Percentiles rank a stretch among this genome's conserved stretches.
phyloP scores from a whole-genome alignment of 176 grass and related monocot genomes.

The Oropetium thomaeum region DNA sequence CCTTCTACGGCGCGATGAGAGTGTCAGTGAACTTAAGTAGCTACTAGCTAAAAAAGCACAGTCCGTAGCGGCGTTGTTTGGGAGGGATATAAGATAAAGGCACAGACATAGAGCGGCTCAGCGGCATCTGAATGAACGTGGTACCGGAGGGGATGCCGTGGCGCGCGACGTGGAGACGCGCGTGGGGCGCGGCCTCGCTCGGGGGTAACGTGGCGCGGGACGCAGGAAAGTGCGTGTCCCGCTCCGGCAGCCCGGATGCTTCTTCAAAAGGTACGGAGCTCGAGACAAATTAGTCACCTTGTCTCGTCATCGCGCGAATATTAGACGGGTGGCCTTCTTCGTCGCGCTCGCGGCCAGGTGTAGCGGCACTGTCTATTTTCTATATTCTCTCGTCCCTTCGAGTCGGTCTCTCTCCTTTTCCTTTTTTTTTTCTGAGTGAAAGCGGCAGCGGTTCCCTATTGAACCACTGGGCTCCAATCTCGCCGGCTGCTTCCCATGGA shows the following conservation, averaged over 20 bases:
- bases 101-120: constrained; percentile 29
- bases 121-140: constrained; percentile 19
- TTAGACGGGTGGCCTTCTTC: background rate
- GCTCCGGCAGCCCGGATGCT: constrained; percentile 14
- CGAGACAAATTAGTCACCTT: background rate
- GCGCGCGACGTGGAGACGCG: constrained; percentile 44
- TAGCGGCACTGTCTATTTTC: background rate
- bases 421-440: too few relatives aligned
- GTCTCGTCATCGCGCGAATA: background rate
- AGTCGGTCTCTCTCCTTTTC: too few relatives aligned
- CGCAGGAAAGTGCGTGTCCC: background rate
- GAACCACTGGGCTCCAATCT: too few relatives aligned
- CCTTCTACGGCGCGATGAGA: too few relatives aligned
- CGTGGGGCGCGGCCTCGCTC: constrained; percentile 7
- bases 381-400: too few relatives aligned
- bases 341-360: background rate
- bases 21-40: too few relatives aligned
- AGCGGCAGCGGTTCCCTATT: too few relatives aligned
- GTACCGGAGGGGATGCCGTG: background rate
- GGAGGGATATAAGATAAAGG: too few relatives aligned
- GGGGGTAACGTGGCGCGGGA: constrained; percentile 20
- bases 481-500: too few relatives aligned
- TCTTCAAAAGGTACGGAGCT: background rate
- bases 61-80: too few relatives aligned
- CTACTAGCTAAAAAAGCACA: too few relatives aligned